Base-by-base conservation (phyloP, 2,329 filamentous ascomycete species). In the Claviceps quebecensis region DNA sequence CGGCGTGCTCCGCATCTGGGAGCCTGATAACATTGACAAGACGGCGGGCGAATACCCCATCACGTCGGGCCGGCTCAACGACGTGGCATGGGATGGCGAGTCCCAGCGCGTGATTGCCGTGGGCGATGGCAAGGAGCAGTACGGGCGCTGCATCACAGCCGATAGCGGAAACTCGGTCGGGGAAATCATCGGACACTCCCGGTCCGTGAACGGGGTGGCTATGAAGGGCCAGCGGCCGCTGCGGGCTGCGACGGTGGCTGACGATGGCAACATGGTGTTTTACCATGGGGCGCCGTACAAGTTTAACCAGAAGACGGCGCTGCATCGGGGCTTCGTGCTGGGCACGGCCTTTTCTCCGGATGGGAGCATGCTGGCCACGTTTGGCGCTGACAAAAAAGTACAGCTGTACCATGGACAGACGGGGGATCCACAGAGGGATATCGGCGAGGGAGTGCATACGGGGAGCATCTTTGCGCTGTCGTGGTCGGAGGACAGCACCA, bases 401-500 rank as follows among this genome's bases (percentile, higher is more conserved):
- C 94, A 93, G 74, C 73, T 98, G 9, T 98, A 96, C 65, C 89
- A 98, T 65, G 93, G 91, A 55, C 95, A 95, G 76, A 95, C 89
- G 16, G 93, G 93, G 34, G 89, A 95, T 63, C 77, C 84, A 1
- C 86, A 81, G 45, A 78, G 73, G 53, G 77, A 87, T 58, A 84
- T 98, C 59, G 86, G 85, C 9, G 84, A 91, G 57, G 83, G 81
- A n/a, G 83, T 82, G 57, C 93, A 98, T 66, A 91, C 83, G 5
- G 93, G 93, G 47, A 95, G 88, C 64, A 93, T 98, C 53, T 95
- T 96, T 63, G 84, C 84, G 22, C 82, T 97, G 5, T 88, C 87
- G 17, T 98, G 93, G 93, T 80, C 87, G 1, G 80, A 81, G 54
- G 89, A 97, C 65, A 89, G 88, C 26, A 89, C 83, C 63, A 81